These are phyloP conservation scores for Venturia nashicola DNA, from an alignment of 2,329 filamentous ascomycete genomes.

Conservation along the genomic window DNA sequence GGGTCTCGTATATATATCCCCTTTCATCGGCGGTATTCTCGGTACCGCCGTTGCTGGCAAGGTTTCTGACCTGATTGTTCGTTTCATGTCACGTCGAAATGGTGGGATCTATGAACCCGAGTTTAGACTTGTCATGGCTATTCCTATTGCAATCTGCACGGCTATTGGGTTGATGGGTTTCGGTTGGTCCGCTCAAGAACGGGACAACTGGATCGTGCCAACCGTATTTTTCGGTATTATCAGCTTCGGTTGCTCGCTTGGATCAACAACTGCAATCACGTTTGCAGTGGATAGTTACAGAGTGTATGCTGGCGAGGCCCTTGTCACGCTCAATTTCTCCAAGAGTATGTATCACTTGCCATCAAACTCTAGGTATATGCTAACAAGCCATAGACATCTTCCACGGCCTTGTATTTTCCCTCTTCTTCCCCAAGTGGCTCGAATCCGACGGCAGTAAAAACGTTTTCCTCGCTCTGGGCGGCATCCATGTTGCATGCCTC, in stretches of 20 bases:
- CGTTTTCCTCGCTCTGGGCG: constrained; percentile 72
- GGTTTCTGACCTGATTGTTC: constrained; percentile 74
- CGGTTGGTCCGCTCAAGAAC: constrained; percentile 74
- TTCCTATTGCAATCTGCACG: constrained; percentile 67
- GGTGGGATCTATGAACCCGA: constrained; percentile 94
- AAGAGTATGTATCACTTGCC: constrained; percentile 48
- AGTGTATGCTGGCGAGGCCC: constrained; percentile 83
- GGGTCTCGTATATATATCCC: constrained; percentile 79
- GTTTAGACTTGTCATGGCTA: constrained; percentile 78
- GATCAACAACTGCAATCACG: constrained; percentile 82
- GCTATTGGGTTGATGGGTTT: constrained; percentile 86
- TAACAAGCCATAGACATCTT: constrained; percentile 49
- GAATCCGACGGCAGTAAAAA: constrained; percentile 58
- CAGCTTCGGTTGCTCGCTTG: constrained; percentile 83
- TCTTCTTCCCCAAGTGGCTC: constrained; percentile 83
- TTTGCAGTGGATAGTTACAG: constrained; percentile 91
- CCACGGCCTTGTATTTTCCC: constrained; percentile 75
- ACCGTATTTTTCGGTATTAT: constrained; percentile 88
- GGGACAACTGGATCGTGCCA: constrained; percentile 77
- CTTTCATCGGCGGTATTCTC: constrained; percentile 76
- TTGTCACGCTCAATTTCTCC: constrained; percentile 87
- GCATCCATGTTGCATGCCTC: constrained; percentile 70
- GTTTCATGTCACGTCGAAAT: constrained; percentile 69
- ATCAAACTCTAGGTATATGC: neutral
- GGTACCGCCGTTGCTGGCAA: constrained; percentile 88